Evolutionary conservation across 108 stramenopile genomes (phyloP), one percentile per base, ranked within the genome.

Genomic region (Aurantiochytrium sp.): DNA sequence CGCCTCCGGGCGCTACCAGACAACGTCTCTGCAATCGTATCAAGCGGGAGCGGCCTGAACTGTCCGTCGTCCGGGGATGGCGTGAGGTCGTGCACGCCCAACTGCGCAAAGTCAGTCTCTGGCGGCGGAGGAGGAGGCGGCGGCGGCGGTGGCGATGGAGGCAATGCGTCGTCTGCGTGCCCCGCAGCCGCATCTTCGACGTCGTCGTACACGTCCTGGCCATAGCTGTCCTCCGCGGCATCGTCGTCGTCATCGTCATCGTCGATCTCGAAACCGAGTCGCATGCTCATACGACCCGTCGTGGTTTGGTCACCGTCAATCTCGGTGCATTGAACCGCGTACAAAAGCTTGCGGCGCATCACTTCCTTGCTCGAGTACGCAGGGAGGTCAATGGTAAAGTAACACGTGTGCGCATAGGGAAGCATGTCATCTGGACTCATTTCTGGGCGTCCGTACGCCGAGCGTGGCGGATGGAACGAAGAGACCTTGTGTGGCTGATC

Each of bases 321-420:
- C 76, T 83, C 76, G 6, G 76, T 47, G 51, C 76, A 83, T 35
- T 83, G 49, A 8, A 83, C 51, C 14, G 76, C 45, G 49, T 83
- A 83, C 45, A 92, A 60, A 5, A 95, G 58, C 18, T 93, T 93
- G 59, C 91, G 91, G 6, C 93, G 91, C 94, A 93, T 94, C 28
- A 89, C 90, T n/a, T 93, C 93, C 55, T 91, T 91, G 8, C 89
- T 92, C 76, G 58, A 44, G 91, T 94, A 95, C 43, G 88, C 60
- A 19, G 94, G 94, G 58, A 95, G 88, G 88, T 95, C 94, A 44
- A 95, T 44, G 58, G 51, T 87, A 73, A 95, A 95, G 94, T 94
- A 95, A 72, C 94, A 95, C 16, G 94, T 93, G 83, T 95, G 94
- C 58, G 92, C 91, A 5, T 90, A 64, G 5, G 91, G 92, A 58